Conservation (phyloP, 1,139 yeast species). For the Hansenula anomala region DNA sequence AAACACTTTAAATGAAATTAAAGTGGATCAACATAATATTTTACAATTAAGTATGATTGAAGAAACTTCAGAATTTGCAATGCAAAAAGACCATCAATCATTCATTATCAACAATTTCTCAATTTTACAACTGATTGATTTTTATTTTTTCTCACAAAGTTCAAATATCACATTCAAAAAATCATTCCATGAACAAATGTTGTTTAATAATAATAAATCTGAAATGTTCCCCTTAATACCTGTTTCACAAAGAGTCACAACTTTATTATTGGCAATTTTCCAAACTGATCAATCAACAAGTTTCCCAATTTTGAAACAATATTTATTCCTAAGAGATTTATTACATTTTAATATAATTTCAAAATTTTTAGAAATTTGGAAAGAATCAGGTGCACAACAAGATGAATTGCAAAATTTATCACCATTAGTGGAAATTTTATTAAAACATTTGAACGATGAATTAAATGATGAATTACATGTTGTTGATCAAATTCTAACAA, state of each 20-base stretch:
- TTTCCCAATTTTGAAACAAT: slow-evolving; percentile 35
- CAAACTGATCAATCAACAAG: slow-evolving; percentile 2
- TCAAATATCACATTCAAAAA: slow-evolving; percentile 56
- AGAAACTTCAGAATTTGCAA: slow-evolving; percentile 8
- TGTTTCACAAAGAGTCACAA: slow-evolving; percentile 15
- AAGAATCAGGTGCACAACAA: slow-evolving; percentile 52
- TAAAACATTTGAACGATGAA: slow-evolving; percentile 27
- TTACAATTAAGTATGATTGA: slow-evolving; percentile 17
- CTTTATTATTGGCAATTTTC: slow-evolving; percentile 11
- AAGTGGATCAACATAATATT: slow-evolving; percentile 14
- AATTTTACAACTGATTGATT: slow-evolving; percentile 35
- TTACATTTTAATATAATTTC: slow-evolving; percentile 53
- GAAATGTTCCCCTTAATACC: slow-evolving; percentile 19
- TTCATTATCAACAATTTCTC: slow-evolving; percentile 15
- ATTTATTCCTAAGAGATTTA: slow-evolving; percentile 50
- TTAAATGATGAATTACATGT: slow-evolving; percentile 17
- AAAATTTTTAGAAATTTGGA: slow-evolving; percentile 64
- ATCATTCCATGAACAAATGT: slow-evolving; percentile 52
- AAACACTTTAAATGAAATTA: slow-evolving; percentile 9
- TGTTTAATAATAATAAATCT: slow-evolving; percentile 26
- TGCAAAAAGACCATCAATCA: slow-evolving; percentile 9
- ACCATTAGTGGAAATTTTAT: slow-evolving; percentile 32
- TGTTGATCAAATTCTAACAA: slow-evolving; percentile 41
- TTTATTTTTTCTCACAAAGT: slow-evolving; percentile 47
- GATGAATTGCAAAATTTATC: slow-evolving; percentile 48